phyloP scores from a whole-genome alignment of 768 basidiomycete genomes.

The Tulasnella sp. region DNA sequence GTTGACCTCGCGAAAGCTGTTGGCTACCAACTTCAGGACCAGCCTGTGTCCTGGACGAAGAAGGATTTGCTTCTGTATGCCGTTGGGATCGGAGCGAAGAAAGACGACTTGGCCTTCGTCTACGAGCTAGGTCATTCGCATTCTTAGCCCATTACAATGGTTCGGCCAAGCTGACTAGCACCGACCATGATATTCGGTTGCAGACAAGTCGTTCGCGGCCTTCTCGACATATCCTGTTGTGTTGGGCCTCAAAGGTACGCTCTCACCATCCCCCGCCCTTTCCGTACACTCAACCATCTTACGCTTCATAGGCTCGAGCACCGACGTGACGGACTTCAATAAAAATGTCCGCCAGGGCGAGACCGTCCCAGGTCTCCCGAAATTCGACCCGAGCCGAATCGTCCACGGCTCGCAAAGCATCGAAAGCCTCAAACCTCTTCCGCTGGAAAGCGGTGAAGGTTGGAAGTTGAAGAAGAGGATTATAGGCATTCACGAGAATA shows the following conservation, averaged over 20 bases:
- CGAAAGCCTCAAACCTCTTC: slow-evolving; percentile 67
- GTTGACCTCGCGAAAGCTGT: slow-evolving; percentile 56
- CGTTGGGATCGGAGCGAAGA: slow-evolving; percentile 70
- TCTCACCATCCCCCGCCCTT: background rate
- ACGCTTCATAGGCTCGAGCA: slow-evolving; percentile 33
- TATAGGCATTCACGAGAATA: slow-evolving; percentile 69
- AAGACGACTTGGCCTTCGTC: slow-evolving; percentile 52
- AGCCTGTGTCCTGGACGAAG: slow-evolving; percentile 67
- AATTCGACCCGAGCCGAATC: slow-evolving; percentile 54
- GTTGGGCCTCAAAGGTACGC: slow-evolving; percentile 51
- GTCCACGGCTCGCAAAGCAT: slow-evolving; percentile 75
- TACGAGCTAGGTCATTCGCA: slow-evolving; percentile 34
- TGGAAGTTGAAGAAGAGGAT: slow-evolving; percentile 64
- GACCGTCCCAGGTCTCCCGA: slow-evolving; percentile 52
- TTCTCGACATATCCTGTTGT: slow-evolving; percentile 83
- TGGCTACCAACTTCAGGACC: slow-evolving; percentile 41
- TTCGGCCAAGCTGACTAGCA: background rate
- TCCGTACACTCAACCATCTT: background rate
- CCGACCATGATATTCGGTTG: too few species aligned
- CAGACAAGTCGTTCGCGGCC: slow-evolving; percentile 59
- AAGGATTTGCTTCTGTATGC: slow-evolving; percentile 73
- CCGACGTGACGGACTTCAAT: slow-evolving; percentile 61
- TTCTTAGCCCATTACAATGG: background rate
- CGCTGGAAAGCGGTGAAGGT: slow-evolving; percentile 60
- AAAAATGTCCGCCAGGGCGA: slow-evolving; percentile 30